Base-by-base conservation (phyloP, 2,329 filamentous ascomycete genomes). In the Colletotrichum incanum region DNA sequence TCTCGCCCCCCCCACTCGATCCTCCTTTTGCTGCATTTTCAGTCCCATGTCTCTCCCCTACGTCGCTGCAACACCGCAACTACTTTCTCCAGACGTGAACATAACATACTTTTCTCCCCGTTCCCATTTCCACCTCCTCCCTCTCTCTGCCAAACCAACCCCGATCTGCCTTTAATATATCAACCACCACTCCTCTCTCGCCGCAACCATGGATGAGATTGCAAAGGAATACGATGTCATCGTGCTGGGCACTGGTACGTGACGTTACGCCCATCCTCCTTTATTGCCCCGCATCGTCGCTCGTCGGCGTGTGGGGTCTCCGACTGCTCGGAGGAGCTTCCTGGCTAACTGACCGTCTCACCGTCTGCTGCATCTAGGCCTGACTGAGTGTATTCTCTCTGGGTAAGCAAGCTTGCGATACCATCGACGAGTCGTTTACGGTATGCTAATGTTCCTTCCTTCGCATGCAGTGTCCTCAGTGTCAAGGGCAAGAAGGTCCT, bases 401-500 rank as follows among this genome's bases (percentile, higher is more conserved):
- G 96, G 96, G 95, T 97, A 93, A 82, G 86, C 75, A 75, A 54
- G 52, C 49, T 34, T 34, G 31, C 18, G 20, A 47, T 39, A 23
- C 18, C 50, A 31, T 68, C 39, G 61, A 59, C 37, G 43, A 52
- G 23, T 45, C 37, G 2, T 58, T n/a, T 49, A 14, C 43, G 52
- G 45, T 45, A 18, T 50, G 45, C 61, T 55, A 54, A 72, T 69
- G 64, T 56, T 56, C n/a, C 4, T 45, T 31, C 52, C 54, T 52
- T 52, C 60, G 55, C 74, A 62, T 76, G 73, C 79, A 95, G 95
- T 85, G 95, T 99, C 74, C 87, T 98, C 82, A 98, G 95, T 87
- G 96, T 98, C 80, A 98, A 98, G 89, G 96, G 96, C 84, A 96
- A 97, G 89, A 98, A 98, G 88, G 96, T 99, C 81, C 90, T 99